Base-by-base conservation (phyloP, 768 basidiomycete species). In the Kwoniella bestiolae region DNA sequence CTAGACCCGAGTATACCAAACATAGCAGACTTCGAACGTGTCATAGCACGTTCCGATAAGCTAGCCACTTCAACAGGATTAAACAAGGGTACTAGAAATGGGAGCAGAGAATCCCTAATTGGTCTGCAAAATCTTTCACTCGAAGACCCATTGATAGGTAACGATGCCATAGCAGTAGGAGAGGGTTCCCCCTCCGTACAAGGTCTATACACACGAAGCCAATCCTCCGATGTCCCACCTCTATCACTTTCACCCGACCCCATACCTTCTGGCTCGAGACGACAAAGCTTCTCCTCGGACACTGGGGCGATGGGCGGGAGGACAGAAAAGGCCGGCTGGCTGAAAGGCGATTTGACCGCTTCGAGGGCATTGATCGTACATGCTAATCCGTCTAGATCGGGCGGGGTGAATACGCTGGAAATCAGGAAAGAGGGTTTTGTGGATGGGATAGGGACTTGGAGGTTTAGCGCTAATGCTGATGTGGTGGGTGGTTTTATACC, bases 401-500 rank as follows among this genome's bases (percentile, higher is more conserved):
- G 71, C 12, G 75, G 72, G n/a, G 69, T 76, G 5, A 64, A 53
- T 14, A 52, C 47, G 29, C 52, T 76, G 31, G 72, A 75, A 18
- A 14, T 76, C 11, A 46, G 71, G 26, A 78, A 78, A 50, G 75
- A 73, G 25, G 79, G 77, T 3, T 70, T 63, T n/a, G 72, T 76
- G 8, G 66, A 73, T 41, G 71, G 70, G 34, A 44, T 77, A 23
- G 73, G 73, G 7, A 50, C 16, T 9, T 77, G 73, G 73, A 52
- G 67, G 18, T 69, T 74, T 38, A 60, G 41, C 32, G 69, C 64
- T 1, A 63, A 46, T 18, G 51, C 73, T 9, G 79, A 80, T 67
- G 72, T 69, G 25, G 77, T 80, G 60, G 56, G 79, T 78, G 23
- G 14, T 25, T 38, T 34, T 32, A n/a, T 14, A 16, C 21, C 18